Evolutionary conservation across 352 stramenopile species (phyloP).

Genomic region (Globisporangium viniferum): DNA sequence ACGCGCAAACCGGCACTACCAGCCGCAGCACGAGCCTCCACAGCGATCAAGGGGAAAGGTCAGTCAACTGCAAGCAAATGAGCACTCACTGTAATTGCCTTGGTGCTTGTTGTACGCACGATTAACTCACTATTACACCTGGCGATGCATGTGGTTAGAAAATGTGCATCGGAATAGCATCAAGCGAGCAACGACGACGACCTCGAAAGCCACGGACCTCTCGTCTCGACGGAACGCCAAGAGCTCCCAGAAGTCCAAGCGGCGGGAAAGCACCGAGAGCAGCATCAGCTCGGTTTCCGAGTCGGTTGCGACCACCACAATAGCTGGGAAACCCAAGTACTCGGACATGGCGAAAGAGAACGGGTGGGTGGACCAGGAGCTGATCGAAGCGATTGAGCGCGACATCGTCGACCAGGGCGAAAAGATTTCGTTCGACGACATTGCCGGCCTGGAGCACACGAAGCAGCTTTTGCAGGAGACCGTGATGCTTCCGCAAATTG

Average conservation of each 20-base stretch:
- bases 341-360: constrained; percentile 74
- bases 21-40: constrained; percentile 6
- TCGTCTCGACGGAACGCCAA: constrained; percentile 11
- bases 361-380: constrained; percentile 70
- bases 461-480: constrained; percentile 84
- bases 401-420: constrained; percentile 78
- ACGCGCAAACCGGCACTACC: constrained; percentile 12
- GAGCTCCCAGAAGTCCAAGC: constrained; percentile 11
- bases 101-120: not conserved
- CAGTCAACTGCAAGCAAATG: not conserved
- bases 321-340: constrained; percentile 60
- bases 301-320: not conserved
- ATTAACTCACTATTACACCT: too few relatives aligned
- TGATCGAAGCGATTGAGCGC: constrained; percentile 85
- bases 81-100: not conserved
- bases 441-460: constrained; percentile 72
- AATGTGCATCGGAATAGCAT: constrained; percentile 17
- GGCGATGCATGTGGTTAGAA: not conserved
- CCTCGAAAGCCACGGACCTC: constrained; percentile 8
- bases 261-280: constrained; percentile 18
- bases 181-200: constrained; percentile 9
- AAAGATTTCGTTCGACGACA: constrained; percentile 71
- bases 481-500: constrained; percentile 84
- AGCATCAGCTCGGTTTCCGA: constrained; percentile 8
- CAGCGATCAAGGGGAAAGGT: constrained; percentile 16